Conservation (phyloP, 148 eudicot species). For the Linanthus parryae region DNA sequence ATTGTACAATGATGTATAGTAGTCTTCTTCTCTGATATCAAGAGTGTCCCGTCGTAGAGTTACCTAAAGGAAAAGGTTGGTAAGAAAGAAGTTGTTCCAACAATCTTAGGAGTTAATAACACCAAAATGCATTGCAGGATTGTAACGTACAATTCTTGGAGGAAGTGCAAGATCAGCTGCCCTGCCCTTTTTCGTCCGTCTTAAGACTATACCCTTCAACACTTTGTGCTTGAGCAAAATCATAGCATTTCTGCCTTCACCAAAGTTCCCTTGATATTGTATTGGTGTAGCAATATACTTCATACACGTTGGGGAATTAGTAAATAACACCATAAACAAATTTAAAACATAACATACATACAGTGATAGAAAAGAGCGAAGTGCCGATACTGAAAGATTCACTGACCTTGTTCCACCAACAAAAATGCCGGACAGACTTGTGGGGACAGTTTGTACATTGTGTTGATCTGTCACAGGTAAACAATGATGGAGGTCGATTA, state of each 20-base stretch:
- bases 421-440: constrained; percentile 76
- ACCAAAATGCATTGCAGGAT: background rate
- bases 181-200: constrained; percentile 90
- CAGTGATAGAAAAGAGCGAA: constrained; percentile 1
- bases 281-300: constrained; percentile 75
- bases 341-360: background rate
- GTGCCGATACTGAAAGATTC: background rate
- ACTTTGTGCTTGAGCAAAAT: constrained; percentile 71
- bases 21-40: constrained; percentile 84
- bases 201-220: constrained; percentile 57
- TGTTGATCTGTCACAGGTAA: constrained; percentile 33
- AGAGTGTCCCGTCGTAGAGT: constrained; percentile 64
- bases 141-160: constrained; percentile 72
- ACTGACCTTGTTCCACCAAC: constrained; percentile 93
- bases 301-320: background rate
- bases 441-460: constrained; percentile 68
- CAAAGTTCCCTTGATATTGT: constrained; percentile 38
- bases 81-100: background rate
- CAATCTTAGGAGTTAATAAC: background rate
- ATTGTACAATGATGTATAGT: constrained; percentile 71
- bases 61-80: constrained; percentile 28
- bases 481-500: no score
- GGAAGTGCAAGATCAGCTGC: constrained; percentile 98
- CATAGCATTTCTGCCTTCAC: constrained; percentile 66
- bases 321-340: background rate